Evolutionary conservation across 371 early-diverging fungal genomes (phyloP).

Genomic region (Batrachochytrium dendrobatidis): DNA sequence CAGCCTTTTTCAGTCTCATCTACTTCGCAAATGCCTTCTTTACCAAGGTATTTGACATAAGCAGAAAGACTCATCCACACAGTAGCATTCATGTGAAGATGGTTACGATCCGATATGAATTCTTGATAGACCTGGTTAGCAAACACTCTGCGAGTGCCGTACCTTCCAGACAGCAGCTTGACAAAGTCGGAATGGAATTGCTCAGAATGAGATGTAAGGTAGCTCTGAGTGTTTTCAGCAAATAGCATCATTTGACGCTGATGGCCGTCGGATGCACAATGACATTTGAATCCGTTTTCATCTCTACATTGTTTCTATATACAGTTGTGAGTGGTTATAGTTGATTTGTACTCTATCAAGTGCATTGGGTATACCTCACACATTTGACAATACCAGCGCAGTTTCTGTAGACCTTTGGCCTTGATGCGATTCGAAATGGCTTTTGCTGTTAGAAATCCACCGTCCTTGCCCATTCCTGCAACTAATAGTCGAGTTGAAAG

Average conservation of each 20-base stretch:
- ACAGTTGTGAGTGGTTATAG: not conserved
- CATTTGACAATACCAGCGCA: conserved; percentile 88
- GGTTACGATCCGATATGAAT: conserved; percentile 80
- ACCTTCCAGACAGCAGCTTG: conserved; percentile 36
- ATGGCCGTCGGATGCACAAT: conserved; percentile 85
- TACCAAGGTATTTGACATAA: conserved; percentile 78
- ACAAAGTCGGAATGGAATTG: conserved; percentile 39
- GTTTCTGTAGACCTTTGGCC: conserved; percentile 87
- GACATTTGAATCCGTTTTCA: conserved; percentile 95
- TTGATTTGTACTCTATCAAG: not conserved
- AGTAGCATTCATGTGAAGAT: conserved; percentile 95
- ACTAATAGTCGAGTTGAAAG: not conserved
- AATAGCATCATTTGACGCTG: conserved; percentile 88
- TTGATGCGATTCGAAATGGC: conserved; percentile 42
- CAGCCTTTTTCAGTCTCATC: conserved; percentile 89
- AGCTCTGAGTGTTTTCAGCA: conserved; percentile 54
- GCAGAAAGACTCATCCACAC: conserved; percentile 81
- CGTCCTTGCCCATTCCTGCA: conserved; percentile 11
- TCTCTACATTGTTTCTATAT: conserved; percentile 59
- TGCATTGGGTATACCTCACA: conserved; percentile 67
- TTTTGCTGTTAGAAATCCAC: conserved; percentile 29
- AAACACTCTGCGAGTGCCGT: conserved; percentile 76
- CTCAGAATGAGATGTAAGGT: conserved; percentile 26
- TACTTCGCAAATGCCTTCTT: conserved; percentile 72
- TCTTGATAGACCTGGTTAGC: conserved; percentile 95